Percentiles rank a stretch among this genome's conserved stretches.
Conservation (phyloP, 139 green algal species). For the Zygnema circumcarinatum region DNA sequence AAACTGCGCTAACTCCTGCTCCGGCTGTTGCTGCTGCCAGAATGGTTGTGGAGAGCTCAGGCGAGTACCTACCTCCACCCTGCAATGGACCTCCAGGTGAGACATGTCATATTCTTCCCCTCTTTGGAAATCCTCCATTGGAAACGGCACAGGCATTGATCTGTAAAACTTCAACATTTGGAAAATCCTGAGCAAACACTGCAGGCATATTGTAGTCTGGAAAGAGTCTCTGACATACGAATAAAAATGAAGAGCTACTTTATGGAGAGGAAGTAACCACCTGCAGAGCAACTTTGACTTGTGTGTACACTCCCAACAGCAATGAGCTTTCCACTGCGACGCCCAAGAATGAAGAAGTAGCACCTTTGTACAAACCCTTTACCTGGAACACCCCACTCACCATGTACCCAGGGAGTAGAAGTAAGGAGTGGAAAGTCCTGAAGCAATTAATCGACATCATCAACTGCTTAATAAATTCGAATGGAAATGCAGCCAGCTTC, state of each 20-base stretch:
- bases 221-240: no score
- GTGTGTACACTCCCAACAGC: slow-evolving; percentile 53
- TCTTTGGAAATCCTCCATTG: neutral
- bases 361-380: slow-evolving; percentile 56
- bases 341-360: slow-evolving; percentile 55
- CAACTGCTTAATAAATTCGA: neutral
- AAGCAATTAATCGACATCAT: neutral
- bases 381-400: slow-evolving; percentile 39
- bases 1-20: slow-evolving; percentile 34
- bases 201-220: no score
- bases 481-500: neutral
- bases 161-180: neutral
- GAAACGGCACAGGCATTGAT: neutral
- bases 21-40: slow-evolving; percentile 30
- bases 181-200: neutral
- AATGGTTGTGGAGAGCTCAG: slow-evolving; percentile 26
- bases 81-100: slow-evolving; percentile 24
- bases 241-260: no score
- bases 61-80: slow-evolving; percentile 3
- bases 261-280: slow-evolving; percentile 27
- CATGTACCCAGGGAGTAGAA: neutral
- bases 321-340: slow-evolving; percentile 53
- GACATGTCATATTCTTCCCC: neutral
- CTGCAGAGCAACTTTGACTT: slow-evolving; percentile 57
- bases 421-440: neutral